Evolutionary conservation across 1,284 basidiomycete genomes (phyloP).

Genomic region (Trichosporon coremiiforme): DNA sequence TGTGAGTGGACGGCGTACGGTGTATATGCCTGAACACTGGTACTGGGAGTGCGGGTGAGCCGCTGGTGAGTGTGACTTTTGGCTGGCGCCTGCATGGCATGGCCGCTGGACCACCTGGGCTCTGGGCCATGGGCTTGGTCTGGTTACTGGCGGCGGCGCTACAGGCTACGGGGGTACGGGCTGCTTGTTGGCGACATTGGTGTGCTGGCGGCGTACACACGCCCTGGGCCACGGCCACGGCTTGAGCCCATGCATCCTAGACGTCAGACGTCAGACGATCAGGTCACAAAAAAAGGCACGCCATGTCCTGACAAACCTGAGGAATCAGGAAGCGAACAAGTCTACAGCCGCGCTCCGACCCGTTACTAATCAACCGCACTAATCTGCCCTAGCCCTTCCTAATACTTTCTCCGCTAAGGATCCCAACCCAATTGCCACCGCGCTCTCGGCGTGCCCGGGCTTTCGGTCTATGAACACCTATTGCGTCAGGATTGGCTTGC

Average conservation of each 20-base stretch:
- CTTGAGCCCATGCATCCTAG: not conserved
- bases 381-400: not conserved
- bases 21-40: not conserved
- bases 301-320: not conserved
- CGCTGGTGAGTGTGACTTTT: not conserved
- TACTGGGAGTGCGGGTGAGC: not conserved
- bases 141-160: conserved; percentile 5
- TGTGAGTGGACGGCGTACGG: not conserved
- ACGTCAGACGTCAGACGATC: conserved; percentile 18
- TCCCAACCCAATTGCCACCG: not conserved
- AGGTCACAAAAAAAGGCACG: conserved; percentile 17
- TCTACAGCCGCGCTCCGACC: not conserved
- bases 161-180: not conserved
- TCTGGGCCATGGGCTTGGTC: no score
- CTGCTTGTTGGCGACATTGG: not conserved
- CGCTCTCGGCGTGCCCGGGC: not conserved
- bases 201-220: not conserved
- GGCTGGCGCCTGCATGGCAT: not conserved
- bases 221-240: not conserved
- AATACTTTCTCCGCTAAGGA: not conserved
- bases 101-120: no score
- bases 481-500: conserved; percentile 8
- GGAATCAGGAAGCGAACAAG: conserved; percentile 12
- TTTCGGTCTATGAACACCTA: not conserved
- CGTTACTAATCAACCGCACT: not conserved